phyloP scores from a whole-genome alignment of 148 eudicot species.

The Fagopyrum homotropicum region DNA sequence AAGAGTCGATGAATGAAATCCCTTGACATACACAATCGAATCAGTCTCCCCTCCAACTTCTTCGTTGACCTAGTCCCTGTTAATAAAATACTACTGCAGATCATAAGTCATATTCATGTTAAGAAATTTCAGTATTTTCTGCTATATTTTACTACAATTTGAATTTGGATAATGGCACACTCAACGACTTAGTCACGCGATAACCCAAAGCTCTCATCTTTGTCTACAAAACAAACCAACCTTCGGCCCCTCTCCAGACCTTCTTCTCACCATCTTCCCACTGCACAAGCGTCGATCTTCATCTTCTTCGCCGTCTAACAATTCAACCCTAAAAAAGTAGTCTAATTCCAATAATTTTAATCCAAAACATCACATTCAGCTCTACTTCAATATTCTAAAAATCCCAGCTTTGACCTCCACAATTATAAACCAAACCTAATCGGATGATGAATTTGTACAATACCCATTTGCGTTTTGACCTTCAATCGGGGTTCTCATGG shows the following conservation, averaged over 20 bases:
- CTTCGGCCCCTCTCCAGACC: neutral
- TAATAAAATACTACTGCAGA: neutral
- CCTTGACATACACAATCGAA: too few species aligned
- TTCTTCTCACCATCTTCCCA: neutral
- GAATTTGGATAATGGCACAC: neutral
- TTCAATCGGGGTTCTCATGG: constrained; percentile 25
- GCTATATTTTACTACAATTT: neutral
- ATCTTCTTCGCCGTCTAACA: constrained; percentile 1
- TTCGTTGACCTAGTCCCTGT: neutral
- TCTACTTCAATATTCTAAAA: neutral
- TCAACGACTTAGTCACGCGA: neutral
- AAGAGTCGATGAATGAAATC: too few species aligned
- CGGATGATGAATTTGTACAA: constrained; percentile 12
- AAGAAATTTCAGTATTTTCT: neutral
- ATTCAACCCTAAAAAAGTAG: neutral
- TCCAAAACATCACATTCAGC: constrained; percentile 1
- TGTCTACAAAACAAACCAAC: neutral
- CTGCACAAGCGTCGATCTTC: neutral
- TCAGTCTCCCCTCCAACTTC: neutral
- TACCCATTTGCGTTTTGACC: constrained; percentile 12
- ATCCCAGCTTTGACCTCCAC: constrained; percentile 11
- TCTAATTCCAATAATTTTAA: neutral
- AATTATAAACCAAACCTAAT: constrained; percentile 12
- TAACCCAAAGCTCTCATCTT: neutral
- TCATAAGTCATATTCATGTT: neutral